Evolutionary conservation across 495 filamentous ascomycete genomes (phyloP).

Genomic region (Tetracladium setigerum): DNA sequence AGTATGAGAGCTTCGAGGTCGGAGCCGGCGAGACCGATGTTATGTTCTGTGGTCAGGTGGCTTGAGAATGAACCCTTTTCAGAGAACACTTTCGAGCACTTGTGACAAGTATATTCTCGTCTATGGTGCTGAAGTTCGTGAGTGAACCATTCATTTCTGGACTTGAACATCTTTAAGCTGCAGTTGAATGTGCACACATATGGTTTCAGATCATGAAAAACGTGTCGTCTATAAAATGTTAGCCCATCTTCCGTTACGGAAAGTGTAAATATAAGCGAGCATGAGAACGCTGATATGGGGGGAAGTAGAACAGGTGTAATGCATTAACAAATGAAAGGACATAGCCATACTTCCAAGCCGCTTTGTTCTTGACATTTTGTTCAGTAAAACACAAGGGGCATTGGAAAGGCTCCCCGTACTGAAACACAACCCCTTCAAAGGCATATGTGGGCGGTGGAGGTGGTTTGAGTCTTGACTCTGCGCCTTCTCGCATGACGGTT

Average conservation of each 20-base stretch:
- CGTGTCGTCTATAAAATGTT: constrained; percentile 21
- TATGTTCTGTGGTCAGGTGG: constrained; percentile 3
- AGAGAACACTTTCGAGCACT: neutral
- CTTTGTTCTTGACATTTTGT: constrained; percentile 19
- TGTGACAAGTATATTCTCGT: constrained; percentile 2
- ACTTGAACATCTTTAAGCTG: constrained; percentile 9
- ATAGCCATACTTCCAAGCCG: constrained; percentile 27
- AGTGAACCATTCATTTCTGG: constrained; percentile 16
- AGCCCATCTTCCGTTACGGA: too few species aligned
- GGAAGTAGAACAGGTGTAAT: too few species aligned
- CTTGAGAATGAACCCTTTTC: neutral
- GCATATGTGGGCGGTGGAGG: constrained; percentile 8
- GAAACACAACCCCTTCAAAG: constrained; percentile 10
- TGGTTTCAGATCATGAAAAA: constrained; percentile 25
- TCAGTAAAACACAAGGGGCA: constrained; percentile 31
- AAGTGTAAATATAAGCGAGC: too few species aligned
- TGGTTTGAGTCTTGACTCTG: constrained; percentile 1
- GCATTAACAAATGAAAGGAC: too few species aligned
- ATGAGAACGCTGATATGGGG: too few species aligned
- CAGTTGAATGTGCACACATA: constrained; percentile 26
- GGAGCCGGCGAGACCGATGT: neutral
- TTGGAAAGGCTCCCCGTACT: constrained; percentile 23
- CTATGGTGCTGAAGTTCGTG: constrained; percentile 18
- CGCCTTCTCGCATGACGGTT: neutral
- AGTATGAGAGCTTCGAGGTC: constrained; percentile 10